Conservation (phyloP, 2,329 filamentous ascomycete species). For the Akanthomyces dipterigenus region DNA sequence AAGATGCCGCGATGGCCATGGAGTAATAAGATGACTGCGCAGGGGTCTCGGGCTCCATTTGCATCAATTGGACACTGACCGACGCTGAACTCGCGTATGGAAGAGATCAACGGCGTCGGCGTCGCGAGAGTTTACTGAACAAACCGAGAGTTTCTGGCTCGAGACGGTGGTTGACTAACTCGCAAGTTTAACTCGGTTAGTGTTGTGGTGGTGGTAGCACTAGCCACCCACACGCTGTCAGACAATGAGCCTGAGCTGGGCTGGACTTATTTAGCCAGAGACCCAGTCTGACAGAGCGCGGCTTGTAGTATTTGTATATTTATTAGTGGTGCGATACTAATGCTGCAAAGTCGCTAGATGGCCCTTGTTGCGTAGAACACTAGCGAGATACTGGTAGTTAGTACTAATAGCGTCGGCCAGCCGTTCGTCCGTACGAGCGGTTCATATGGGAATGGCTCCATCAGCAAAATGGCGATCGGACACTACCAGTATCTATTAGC, state of each 20-base stretch:
- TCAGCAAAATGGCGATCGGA: not conserved
- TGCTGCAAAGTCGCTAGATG: not conserved
- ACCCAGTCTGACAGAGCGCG: not conserved
- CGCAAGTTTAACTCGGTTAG: not conserved
- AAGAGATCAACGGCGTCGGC: slow-evolving; percentile 21
- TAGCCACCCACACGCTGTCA: not conserved
- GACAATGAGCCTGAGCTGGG: not conserved
- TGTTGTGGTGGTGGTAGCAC: not conserved
- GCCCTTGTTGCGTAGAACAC: not conserved
- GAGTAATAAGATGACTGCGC: not conserved
- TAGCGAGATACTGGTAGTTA: not conserved
- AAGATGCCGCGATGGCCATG: not conserved
- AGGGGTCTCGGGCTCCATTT: not conserved
- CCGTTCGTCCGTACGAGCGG: not conserved
- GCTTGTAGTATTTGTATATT: not conserved
- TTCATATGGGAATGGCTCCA: not conserved
- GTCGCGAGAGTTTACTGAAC: not conserved
- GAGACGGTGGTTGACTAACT: not conserved
- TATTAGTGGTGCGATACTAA: not conserved
- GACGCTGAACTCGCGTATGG: not conserved
- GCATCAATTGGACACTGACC: not conserved
- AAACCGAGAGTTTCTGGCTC: not conserved
- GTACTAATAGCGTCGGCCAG: not conserved
- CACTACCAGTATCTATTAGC: too few relatives aligned
- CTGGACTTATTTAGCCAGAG: not conserved